Percentiles rank a stretch among this genome's conserved stretches.
phyloP scores from a whole-genome alignment of 805 yeast species.

The Jamesozyma rosinii region DNA sequence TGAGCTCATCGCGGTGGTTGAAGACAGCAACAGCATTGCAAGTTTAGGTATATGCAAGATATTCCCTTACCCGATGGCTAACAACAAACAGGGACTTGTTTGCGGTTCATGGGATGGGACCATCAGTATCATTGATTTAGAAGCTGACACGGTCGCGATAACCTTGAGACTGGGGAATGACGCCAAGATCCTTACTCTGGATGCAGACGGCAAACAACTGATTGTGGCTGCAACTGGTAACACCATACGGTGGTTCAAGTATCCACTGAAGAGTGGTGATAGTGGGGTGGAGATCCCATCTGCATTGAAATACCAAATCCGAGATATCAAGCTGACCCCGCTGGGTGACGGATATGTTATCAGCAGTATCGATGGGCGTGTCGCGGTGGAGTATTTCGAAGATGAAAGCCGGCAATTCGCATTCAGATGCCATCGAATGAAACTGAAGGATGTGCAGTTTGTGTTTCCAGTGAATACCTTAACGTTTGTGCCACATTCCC shows the following conservation, averaged over 20 bases:
- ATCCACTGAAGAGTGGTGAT: slow-evolving; percentile 9
- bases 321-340: slow-evolving; percentile 47
- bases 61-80: not conserved
- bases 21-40: slow-evolving; percentile 24
- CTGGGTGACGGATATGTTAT: slow-evolving; percentile 50
- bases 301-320: slow-evolving; percentile 58
- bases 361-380: slow-evolving; percentile 75
- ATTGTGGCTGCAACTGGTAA: slow-evolving; percentile 49
- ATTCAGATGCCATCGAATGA: slow-evolving; percentile 67
- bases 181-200: slow-evolving; percentile 45
- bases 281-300: slow-evolving; percentile 34
- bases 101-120: slow-evolving; percentile 58
- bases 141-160: slow-evolving; percentile 14
- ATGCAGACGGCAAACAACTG: slow-evolving; percentile 36
- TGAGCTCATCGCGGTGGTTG: slow-evolving; percentile 17
- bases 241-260: slow-evolving; percentile 29
- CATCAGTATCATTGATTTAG: slow-evolving; percentile 40
- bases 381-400: slow-evolving; percentile 60
- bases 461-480: slow-evolving; percentile 75
- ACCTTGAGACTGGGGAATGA: slow-evolving; percentile 7
- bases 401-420: slow-evolving; percentile 51
- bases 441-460: slow-evolving; percentile 38
- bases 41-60: slow-evolving; percentile 33
- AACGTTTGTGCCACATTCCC: slow-evolving; percentile 64
- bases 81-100: slow-evolving; percentile 29